Evolutionary conservation across 371 early-diverging fungal genomes (phyloP), one percentile per base, ranked within the genome.

Genomic region (Blakeslea trispora): DNA sequence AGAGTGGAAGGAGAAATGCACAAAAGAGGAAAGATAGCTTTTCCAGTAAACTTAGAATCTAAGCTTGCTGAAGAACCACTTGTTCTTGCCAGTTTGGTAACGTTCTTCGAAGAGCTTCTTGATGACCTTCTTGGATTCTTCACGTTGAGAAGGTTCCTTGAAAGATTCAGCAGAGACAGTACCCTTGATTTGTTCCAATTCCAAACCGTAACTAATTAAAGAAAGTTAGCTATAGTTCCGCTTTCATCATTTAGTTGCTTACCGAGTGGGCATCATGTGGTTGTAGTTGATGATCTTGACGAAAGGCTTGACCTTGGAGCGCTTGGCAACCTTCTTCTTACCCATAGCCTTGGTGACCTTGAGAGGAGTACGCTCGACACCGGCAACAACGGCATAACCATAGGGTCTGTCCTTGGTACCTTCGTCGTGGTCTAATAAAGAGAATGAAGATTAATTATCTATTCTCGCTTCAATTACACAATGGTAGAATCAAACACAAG

Each of bases 1-100:
- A 51, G 15, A 41, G 41, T 24, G 23, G 18, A 23, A 23, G 5
- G 18, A 40, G 15, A 21, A 4, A 40, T 51, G 22, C 40, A 40
- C 24, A 51, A 41, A 41, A 54, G 45, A 57, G n/a, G n/a, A n/a
- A n/a, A n/a, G n/a, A n/a, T n/a, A n/a, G n/a, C n/a, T n/a, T n/a
- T n/a, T n/a, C n/a, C n/a, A n/a, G n/a, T n/a, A 41, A 37, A 59
- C 63, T 92, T 91, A 94, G 90, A 94, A 94, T 71, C 94, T 88
- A 71, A 98, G 95, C 91, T 97, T 97, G 83, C 91, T 88, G 88
- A 98, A 98, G 92, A 98, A 97, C 98, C 98, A 98, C 90, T 94
- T 95, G 93, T 94, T 95, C 91, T 96, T 96, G 74, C 98, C 98
- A 64, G 87, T 80, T 77, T 86, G 86, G 87, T 96, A 95, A 79